A percentile compares a stretch with the other conserved stretches of the same genome.
Conservation (phyloP, 2,329 filamentous ascomycete species). For the Calonectria ilicicola region DNA sequence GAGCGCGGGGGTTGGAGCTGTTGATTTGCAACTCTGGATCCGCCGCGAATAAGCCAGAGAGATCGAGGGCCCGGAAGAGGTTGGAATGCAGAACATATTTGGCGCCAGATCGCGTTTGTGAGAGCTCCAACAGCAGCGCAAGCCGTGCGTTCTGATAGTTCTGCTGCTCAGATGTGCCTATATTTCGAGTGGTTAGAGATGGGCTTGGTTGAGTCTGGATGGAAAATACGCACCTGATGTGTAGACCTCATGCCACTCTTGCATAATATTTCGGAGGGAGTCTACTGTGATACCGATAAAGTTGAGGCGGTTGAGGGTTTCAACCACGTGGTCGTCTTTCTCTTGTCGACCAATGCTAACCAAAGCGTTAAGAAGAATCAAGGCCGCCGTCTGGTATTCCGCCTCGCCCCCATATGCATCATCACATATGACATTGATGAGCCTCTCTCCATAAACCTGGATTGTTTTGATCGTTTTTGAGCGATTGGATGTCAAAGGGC, state of each 20-base stretch:
- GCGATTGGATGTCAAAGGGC: constrained; percentile 60
- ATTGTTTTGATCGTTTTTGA: constrained; percentile 80
- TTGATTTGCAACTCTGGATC: constrained; percentile 94
- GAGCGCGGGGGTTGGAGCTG: constrained; percentile 74
- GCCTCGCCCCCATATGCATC: constrained; percentile 90
- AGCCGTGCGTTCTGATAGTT: constrained; percentile 78
- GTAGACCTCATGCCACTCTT: constrained; percentile 74
- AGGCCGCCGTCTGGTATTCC: constrained; percentile 84
- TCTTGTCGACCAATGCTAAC: constrained; percentile 80
- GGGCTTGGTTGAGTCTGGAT: not conserved
- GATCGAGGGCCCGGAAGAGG: constrained; percentile 83
- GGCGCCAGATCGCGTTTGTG: constrained; percentile 86
- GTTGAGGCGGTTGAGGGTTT: constrained; percentile 85
- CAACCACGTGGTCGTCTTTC: constrained; percentile 79
- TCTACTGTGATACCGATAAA: constrained; percentile 93
- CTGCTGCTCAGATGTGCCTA: constrained; percentile 57
- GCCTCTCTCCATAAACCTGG: constrained; percentile 75
- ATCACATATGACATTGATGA: constrained; percentile 90
- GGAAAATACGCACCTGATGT: constrained; percentile 61
- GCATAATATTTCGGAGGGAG: constrained; percentile 81
- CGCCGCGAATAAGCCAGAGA: constrained; percentile 86
- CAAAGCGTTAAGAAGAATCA: constrained; percentile 85
- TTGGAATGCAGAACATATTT: constrained; percentile 90
- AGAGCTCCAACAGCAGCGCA: constrained; percentile 84
- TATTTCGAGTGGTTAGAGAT: constrained; percentile 30